Percentiles rank a stretch among this genome's conserved stretches.
Conservation (phyloP, 2,329 filamentous ascomycete genomes). For the Lanzia echinophila region DNA sequence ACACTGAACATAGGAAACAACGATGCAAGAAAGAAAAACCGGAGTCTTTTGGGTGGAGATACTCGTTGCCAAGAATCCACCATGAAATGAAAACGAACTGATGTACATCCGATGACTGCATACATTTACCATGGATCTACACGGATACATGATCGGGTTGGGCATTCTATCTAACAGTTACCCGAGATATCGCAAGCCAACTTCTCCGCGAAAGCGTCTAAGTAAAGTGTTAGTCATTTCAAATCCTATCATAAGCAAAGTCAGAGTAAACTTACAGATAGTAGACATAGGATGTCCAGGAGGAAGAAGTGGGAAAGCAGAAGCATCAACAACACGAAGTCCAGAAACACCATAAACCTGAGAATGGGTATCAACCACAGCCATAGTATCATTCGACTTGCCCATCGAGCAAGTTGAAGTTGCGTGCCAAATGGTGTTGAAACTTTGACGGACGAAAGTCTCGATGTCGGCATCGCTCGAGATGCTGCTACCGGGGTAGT, state of each 20-base stretch:
- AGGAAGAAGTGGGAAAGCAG: conserved; percentile 24
- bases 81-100: no score
- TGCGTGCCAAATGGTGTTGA: conserved; percentile 41
- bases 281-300: conserved; percentile 38
- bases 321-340: conserved; percentile 23
- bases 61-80: no score
- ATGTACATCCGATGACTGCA: no score
- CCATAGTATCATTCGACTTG: conserved; percentile 32
- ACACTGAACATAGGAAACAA: no score
- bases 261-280: conserved; percentile 30
- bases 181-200: conserved; percentile 26
- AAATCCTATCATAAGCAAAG: background rate
- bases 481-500: conserved; percentile 14
- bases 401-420: conserved; percentile 54
- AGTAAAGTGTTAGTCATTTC: background rate
- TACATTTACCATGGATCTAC: no score
- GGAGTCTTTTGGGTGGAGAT: background rate
- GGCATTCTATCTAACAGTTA: conserved; percentile 5
- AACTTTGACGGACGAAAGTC: conserved; percentile 22
- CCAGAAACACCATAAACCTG: conserved; percentile 20
- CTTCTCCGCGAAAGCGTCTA: conserved; percentile 39
- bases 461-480: conserved; percentile 21
- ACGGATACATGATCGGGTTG: no score
- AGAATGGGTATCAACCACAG: conserved; percentile 20
- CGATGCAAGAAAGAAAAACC: no score